Conservation (phyloP, 495 filamentous ascomycete genomes). For the Xylaria grammica region DNA sequence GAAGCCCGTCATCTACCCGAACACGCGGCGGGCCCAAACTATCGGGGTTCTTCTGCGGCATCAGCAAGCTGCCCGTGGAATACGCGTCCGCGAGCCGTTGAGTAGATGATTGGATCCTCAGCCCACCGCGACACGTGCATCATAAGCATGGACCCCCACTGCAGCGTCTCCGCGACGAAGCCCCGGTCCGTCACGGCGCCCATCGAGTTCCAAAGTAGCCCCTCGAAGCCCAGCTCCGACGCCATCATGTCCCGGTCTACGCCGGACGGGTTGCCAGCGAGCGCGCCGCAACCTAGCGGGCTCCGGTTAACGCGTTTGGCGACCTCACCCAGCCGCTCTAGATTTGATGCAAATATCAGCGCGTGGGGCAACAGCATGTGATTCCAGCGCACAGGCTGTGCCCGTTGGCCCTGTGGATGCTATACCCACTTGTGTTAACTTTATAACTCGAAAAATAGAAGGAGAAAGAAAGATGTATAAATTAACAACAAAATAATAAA, state of each 20-base stretch:
- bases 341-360: constrained; percentile 74
- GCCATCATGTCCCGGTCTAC: constrained; percentile 89
- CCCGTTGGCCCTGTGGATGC: constrained; percentile 94
- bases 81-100: constrained; percentile 83
- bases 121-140: constrained; percentile 83
- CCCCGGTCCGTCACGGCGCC: constrained; percentile 83
- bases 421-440: constrained; percentile 36
- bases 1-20: constrained; percentile 87
- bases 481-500: no score
- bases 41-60: constrained; percentile 86
- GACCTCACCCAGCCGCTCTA: constrained; percentile 79
- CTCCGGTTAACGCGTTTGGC: constrained; percentile 75
- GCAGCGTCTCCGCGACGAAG: constrained; percentile 87
- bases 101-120: constrained; percentile 91
- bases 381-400: constrained; percentile 75
- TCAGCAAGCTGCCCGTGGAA: constrained; percentile 79
- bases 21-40: constrained; percentile 75
- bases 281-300: constrained; percentile 83
- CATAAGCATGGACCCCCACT: constrained; percentile 87
- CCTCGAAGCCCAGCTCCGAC: constrained; percentile 85
- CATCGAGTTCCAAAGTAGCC: constrained; percentile 80
- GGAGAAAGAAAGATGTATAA: no score
- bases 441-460: not conserved
- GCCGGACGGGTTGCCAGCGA: constrained; percentile 88
- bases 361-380: constrained; percentile 87